Conservation (phyloP, 345 rosid species). For the Brassica incana region DNA sequence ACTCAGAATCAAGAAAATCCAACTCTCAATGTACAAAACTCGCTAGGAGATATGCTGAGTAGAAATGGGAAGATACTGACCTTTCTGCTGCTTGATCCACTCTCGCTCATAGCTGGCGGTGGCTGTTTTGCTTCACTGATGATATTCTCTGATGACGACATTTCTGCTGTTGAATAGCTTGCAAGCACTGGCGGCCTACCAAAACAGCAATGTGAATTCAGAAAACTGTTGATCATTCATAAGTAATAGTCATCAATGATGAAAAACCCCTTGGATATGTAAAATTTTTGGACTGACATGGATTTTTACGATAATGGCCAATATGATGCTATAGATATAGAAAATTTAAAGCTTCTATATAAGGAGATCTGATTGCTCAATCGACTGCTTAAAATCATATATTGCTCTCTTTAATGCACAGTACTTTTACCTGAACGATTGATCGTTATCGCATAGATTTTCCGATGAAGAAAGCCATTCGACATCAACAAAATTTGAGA, state of each 20-base stretch:
- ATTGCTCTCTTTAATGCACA: background rate
- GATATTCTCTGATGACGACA: conserved; percentile 69
- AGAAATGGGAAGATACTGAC: conserved; percentile 41
- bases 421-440: conserved; percentile 54
- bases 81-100: conserved; percentile 66
- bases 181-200: conserved; percentile 34
- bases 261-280: background rate
- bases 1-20: too few relatives aligned
- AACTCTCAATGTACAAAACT: too few relatives aligned
- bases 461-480: conserved; percentile 91
- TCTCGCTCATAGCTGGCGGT: conserved; percentile 61
- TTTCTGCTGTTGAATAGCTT: conserved; percentile 49
- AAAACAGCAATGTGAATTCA: background rate
- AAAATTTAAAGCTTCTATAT: background rate
- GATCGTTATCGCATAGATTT: conserved; percentile 70
- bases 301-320: background rate
- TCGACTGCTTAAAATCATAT: background rate
- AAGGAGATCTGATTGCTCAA: background rate
- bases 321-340: background rate
- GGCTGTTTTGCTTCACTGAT: conserved; percentile 57
- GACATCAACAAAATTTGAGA: conserved; percentile 81
- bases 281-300: background rate
- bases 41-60: background rate
- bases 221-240: background rate
- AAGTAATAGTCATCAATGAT: background rate